Conservation (phyloP, 1,139 yeast species). For the Suhomyces bribrorum region DNA sequence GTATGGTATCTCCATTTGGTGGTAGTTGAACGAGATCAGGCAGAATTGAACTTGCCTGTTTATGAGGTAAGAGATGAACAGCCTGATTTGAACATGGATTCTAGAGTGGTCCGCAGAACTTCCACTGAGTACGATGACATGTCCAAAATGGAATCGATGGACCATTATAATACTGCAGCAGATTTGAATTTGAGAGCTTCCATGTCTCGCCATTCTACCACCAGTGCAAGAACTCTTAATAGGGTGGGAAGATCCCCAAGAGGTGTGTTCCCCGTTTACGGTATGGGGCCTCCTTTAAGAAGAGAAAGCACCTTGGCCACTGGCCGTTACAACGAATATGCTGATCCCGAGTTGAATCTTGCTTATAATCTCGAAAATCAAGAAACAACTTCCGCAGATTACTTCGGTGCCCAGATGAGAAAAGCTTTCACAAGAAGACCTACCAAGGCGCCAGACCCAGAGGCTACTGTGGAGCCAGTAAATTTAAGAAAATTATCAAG, state of each 20-base stretch:
- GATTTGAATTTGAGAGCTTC: constrained; percentile 7
- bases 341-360: constrained; percentile 8
- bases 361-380: constrained; percentile 6
- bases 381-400: constrained; percentile 26
- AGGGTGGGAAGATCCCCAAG: constrained; percentile 54
- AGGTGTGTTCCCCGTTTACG: constrained; percentile 76
- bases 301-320: constrained; percentile 60
- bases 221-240: constrained; percentile 8
- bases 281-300: constrained; percentile 65
- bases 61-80: constrained; percentile 77
- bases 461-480: constrained; percentile 6
- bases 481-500: constrained; percentile 12
- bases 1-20: constrained; percentile 72
- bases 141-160: constrained; percentile 9
- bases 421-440: constrained; percentile 21
- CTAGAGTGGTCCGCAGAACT: constrained; percentile 57
- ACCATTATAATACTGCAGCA: not conserved
- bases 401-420: constrained; percentile 30
- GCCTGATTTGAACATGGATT: constrained; percentile 73
- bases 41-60: constrained; percentile 57
- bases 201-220: constrained; percentile 12
- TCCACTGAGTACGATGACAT: constrained; percentile 1
- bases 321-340: constrained; percentile 18
- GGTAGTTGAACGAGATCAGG: constrained; percentile 69
- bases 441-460: constrained; percentile 6